Base-by-base conservation (phyloP, 805 yeast species). In the Saturnispora ahearnii region DNA sequence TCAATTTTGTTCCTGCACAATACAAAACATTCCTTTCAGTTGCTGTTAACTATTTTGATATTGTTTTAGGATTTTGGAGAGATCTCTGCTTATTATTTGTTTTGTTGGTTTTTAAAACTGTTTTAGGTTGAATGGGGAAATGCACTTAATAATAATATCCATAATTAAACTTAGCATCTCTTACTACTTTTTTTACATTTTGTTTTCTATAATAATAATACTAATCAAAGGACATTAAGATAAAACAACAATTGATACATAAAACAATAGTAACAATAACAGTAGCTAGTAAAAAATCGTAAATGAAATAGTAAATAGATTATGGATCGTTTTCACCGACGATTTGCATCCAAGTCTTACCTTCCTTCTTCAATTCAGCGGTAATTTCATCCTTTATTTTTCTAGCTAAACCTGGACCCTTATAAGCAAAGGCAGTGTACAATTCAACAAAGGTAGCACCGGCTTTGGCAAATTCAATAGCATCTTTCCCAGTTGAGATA, bases 381-480 rank as follows among this genome's bases (percentile, higher is more conserved):
- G 77, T 71, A 44, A 84, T 69, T 58, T 80, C 87, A 52, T 75
- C 75, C 53, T 81, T 79, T 53, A 84, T 71, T 58, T 74, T 73
- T 47, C 76, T 70, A 9, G 83, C 85, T 48, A 87, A 70, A 2
- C 95, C 96, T 0, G 97, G 96, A 1, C 98, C 98, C 62, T 80
- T 81, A 72, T 87, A 91, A 0, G 95, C 96, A 65, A 87, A 87
- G 1, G 95, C 81, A 3, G 98, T 90, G 70, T 89, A 88, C 49
- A 89, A 65, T 66, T 91, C 86, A 45, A 91, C 80, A 63, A 82
- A 86, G n/a, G 84, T 76, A 12, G 98, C 98, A 51, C 98, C 98
- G 1, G 96, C 96, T 60, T 79, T 80, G 32, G 93, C 96, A 66
- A 83, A 91, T 57, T 90, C 97, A 45, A 90, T 70, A 0, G 90